Conservation (phyloP, 805 yeast species). For the Myxozyma neotropica region DNA sequence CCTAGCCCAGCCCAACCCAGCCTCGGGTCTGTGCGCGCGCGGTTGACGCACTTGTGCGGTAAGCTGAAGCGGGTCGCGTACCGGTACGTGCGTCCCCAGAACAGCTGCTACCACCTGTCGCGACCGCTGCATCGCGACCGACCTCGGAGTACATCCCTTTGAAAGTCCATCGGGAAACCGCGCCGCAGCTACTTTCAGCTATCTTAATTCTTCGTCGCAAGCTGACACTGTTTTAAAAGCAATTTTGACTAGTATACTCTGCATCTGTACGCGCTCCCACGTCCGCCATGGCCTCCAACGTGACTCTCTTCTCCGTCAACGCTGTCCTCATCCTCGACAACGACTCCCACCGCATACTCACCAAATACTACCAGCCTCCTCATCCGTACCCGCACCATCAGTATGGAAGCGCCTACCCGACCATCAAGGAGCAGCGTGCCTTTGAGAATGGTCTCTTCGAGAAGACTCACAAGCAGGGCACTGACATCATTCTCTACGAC, state of each 20-base stretch:
- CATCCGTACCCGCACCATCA: constrained; percentile 44
- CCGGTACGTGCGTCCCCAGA: background rate
- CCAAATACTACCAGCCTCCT: constrained; percentile 81
- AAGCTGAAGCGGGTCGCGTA: background rate
- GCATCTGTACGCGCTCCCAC: background rate
- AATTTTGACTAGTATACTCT: background rate
- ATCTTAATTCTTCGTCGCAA: no score
- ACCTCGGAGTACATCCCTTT: background rate
- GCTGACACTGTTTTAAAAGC: no score
- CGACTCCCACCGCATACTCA: constrained; percentile 76
- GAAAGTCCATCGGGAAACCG: no score
- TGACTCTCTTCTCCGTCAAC: constrained; percentile 71
- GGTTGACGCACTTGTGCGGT: background rate
- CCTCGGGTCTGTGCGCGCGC: background rate
- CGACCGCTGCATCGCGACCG: no score
- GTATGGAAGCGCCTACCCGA: constrained; percentile 44
- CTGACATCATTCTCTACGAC: constrained; percentile 80
- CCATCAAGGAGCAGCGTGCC: constrained; percentile 64
- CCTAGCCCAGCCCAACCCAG: no score
- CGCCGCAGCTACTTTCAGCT: no score
- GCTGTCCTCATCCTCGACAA: constrained; percentile 80
- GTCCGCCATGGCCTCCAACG: constrained; percentile 21
- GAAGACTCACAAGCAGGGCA: constrained; percentile 78
- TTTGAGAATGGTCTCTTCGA: constrained; percentile 73
- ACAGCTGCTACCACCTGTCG: no score